A percentile compares a stretch with the other conserved stretches of the same genome.
phyloP scores from a whole-genome alignment of 1,284 basidiomycete species.

The Gomphus sp. region DNA sequence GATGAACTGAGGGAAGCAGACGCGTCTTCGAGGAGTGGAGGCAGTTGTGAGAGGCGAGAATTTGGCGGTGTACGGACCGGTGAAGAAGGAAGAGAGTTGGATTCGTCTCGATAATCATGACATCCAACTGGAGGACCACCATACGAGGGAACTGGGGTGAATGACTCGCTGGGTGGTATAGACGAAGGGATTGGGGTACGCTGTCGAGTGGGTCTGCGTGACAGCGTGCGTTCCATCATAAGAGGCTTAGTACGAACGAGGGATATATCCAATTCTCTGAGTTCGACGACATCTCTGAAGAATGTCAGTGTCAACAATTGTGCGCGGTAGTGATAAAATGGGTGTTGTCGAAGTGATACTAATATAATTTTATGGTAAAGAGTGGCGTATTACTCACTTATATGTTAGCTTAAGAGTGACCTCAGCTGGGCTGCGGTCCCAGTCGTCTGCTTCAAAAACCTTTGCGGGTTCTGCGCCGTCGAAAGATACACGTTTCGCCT shows the following conservation, averaged over 20 bases:
- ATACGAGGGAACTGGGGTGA: background rate
- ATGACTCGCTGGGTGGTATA: background rate
- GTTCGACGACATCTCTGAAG: constrained; percentile 49
- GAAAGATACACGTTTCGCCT: constrained; percentile 44
- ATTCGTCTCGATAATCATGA: background rate
- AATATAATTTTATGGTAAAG: background rate
- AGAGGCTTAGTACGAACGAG: constrained; percentile 41
- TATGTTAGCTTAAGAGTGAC: constrained; percentile 40
- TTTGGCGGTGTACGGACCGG: background rate
- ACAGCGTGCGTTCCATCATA: constrained; percentile 20
- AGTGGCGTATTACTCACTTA: constrained; percentile 29
- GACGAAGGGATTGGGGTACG: constrained; percentile 1
- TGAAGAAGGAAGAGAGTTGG: background rate
- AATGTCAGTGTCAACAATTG: no score
- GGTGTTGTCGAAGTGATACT: background rate
- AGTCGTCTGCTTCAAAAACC: constrained; percentile 55
- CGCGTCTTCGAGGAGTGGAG: constrained; percentile 5
- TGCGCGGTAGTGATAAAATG: no score
- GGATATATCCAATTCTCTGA: constrained; percentile 50
- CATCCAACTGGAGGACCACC: background rate
- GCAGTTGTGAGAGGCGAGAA: background rate
- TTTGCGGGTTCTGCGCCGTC: constrained; percentile 40
- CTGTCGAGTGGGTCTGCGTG: constrained; percentile 7
- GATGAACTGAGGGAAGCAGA: background rate
- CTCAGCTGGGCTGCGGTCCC: constrained; percentile 55